Percentiles rank a stretch among this genome's conserved stretches.
Evolutionary conservation across 345 rosid genomes (phyloP).

Genomic region (Gossypium thurberi): DNA sequence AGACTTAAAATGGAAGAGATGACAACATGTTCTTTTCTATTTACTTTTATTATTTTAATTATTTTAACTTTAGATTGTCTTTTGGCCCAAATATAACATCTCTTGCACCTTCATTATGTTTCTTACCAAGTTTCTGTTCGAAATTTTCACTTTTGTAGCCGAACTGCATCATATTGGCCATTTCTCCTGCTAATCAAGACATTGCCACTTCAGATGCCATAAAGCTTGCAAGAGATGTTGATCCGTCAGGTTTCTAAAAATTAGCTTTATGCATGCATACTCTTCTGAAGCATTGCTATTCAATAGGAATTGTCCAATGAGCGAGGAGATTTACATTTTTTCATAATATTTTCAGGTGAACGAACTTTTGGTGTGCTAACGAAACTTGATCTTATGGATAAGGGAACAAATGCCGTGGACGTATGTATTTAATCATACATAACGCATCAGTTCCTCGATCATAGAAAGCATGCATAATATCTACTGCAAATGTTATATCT

Average conservation of each 20-base stretch:
- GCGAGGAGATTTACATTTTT: constrained; percentile 5
- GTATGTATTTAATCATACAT: constrained; percentile 34
- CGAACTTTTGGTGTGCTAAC: constrained; percentile 97
- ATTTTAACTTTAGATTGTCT: background rate
- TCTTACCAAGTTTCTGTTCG: constrained; percentile 12
- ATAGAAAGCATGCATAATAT: constrained; percentile 14
- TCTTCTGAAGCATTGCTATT: background rate
- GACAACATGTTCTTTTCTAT: too few relatives aligned
- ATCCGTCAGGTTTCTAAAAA: constrained; percentile 67
- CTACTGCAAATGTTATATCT: background rate
- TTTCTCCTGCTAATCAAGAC: constrained; percentile 99
- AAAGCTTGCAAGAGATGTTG: constrained; percentile 98
- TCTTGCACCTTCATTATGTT: background rate
- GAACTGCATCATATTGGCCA: constrained; percentile 92
- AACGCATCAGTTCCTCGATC: constrained; percentile 3
- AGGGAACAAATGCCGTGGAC: constrained; percentile 91
- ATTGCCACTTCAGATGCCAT: constrained; percentile 99
- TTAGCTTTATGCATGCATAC: constrained; percentile 11
- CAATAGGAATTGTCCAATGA: background rate
- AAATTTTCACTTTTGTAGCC: constrained; percentile 53
- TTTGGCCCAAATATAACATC: background rate
- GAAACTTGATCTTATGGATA: constrained; percentile 98
- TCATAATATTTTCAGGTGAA: constrained; percentile 52
- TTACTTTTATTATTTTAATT: too few relatives aligned
- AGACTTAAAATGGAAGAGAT: too few relatives aligned